phyloP scores from a whole-genome alignment of 116 monocot genomes.

The Trichopus zeylanicus region DNA sequence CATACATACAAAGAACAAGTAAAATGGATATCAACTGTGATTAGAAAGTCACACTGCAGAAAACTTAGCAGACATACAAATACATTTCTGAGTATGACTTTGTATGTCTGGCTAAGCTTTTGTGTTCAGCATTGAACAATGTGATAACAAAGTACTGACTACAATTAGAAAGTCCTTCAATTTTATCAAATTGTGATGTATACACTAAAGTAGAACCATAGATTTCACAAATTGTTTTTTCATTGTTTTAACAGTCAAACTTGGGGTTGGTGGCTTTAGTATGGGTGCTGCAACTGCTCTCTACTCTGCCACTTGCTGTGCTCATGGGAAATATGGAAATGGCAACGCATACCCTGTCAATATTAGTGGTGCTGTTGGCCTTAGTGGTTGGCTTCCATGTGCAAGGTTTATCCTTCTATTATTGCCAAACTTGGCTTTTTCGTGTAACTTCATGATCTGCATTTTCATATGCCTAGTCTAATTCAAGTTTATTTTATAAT shows the following conservation, averaged over 20 bases:
- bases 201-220: neutral
- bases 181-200: too few relatives aligned
- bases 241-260: constrained; percentile 37
- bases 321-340: constrained; percentile 63
- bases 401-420: constrained; percentile 25
- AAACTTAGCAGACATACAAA: too few relatives aligned
- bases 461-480: neutral
- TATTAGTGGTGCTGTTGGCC: constrained; percentile 40
- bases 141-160: too few relatives aligned
- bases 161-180: too few relatives aligned
- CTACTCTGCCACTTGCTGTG: constrained; percentile 62
- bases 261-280: constrained; percentile 76
- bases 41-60: too few relatives aligned
- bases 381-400: constrained; percentile 83
- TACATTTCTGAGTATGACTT: too few relatives aligned
- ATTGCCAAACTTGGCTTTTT: neutral
- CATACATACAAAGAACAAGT: too few relatives aligned
- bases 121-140: too few relatives aligned
- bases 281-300: constrained; percentile 78
- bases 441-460: neutral
- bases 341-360: constrained; percentile 54
- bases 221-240: neutral
- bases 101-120: too few relatives aligned
- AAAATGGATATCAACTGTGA: too few relatives aligned
- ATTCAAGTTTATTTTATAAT: neutral